A percentile compares a stretch with the other conserved stretches of the same genome.
Evolutionary conservation across 148 eudicot genomes (phyloP).

Genomic region (Nyssa sinensis): DNA sequence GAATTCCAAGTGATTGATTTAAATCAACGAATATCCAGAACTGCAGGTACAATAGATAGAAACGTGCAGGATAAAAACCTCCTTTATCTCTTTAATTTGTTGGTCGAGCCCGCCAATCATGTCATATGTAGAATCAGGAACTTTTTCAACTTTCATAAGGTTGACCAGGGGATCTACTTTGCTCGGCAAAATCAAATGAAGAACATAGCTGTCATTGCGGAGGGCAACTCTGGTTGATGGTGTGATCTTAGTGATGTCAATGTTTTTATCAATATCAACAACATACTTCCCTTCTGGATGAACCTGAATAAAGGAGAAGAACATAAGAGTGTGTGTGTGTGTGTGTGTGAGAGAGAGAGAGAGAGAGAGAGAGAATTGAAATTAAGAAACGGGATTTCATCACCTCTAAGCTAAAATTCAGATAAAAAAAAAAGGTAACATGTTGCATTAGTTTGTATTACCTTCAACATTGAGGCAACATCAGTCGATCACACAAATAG

Average conservation of each 20-base stretch:
- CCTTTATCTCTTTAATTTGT: constrained; percentile 83
- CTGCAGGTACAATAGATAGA: not conserved
- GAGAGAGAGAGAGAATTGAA: not conserved
- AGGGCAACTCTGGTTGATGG: constrained; percentile 81
- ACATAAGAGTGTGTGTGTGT: too few species aligned
- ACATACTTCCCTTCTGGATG: constrained; percentile 89
- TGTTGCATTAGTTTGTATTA: not conserved
- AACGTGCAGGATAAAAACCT: constrained; percentile 31
- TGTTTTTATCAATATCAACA: constrained; percentile 72
- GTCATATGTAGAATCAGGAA: constrained; percentile 82
- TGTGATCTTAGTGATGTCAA: constrained; percentile 71
- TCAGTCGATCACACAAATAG: too few species aligned
- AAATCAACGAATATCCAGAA: not conserved
- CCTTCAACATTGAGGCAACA: not conserved
- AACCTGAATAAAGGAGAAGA: constrained; percentile 35
- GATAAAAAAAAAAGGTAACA: too few species aligned
- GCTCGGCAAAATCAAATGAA: constrained; percentile 72
- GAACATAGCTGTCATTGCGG: constrained; percentile 75
- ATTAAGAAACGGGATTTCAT: not conserved
- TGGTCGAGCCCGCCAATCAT: constrained; percentile 89
- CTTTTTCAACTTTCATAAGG: constrained; percentile 85
- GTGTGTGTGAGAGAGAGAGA: not conserved
- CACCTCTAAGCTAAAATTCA: not conserved
- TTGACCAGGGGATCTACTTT: constrained; percentile 84
- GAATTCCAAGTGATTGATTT: too few species aligned